These are phyloP conservation scores for Nidula niveotomentosa DNA, from an alignment of 1,284 basidiomycete genomes.

Conservation along the genomic window DNA sequence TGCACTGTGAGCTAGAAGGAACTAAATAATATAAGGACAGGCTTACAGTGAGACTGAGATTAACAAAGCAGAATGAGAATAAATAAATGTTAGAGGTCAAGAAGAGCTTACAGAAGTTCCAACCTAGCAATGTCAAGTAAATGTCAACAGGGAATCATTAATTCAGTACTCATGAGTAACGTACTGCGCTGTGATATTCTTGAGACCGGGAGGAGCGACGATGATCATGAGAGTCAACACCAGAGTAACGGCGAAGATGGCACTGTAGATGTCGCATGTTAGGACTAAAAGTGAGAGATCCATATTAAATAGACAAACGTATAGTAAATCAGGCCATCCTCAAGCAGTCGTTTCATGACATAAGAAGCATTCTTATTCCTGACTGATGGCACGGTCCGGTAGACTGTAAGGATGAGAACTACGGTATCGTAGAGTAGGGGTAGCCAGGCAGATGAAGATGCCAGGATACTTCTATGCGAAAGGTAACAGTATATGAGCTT, in stretches of 20 bases:
- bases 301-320: conserved; percentile 23
- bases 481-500: not conserved
- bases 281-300: not conserved
- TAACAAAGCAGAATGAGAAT: conserved; percentile 5
- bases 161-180: conserved; percentile 9
- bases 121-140: conserved; percentile 25
- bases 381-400: conserved; percentile 30
- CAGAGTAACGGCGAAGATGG: conserved; percentile 41
- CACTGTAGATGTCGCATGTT: conserved; percentile 19
- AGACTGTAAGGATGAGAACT: conserved; percentile 36
- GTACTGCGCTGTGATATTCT: conserved; percentile 43
- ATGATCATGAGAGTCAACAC: conserved; percentile 43
- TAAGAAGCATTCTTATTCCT: conserved; percentile 23
- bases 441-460: conserved; percentile 43
- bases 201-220: conserved; percentile 28
- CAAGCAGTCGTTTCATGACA: conserved; percentile 35
- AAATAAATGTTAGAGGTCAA: not conserved
- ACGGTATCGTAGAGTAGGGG: conserved; percentile 44
- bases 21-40: not conserved
- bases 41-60: conserved; percentile 21
- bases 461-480: conserved; percentile 15
- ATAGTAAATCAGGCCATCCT: conserved; percentile 46
- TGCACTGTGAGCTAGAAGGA: not conserved
- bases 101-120: conserved; percentile 43
- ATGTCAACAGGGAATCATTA: too few species aligned